Evolutionary conservation across 768 basidiomycete genomes (phyloP), one percentile per base, ranked within the genome.

Genomic region (Tephrocybe rancida): DNA sequence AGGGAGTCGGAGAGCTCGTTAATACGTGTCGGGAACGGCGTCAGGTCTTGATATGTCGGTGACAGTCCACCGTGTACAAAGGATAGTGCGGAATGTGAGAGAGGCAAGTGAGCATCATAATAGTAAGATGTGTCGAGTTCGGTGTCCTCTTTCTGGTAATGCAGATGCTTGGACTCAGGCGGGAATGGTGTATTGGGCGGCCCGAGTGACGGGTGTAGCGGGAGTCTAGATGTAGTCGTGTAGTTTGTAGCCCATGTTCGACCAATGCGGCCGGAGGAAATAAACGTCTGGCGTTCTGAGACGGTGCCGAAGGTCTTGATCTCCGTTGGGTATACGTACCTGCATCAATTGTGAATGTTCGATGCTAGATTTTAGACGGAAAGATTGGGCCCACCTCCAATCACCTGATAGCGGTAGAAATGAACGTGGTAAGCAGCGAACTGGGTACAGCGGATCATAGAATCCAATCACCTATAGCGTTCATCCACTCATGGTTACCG

Each of bases 401-500:
- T 95, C 93, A 55, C 92, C 91, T 84, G 57, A 30, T 29, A 24
- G n/a, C 21, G 21, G 10, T 21, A 50, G 18, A 44, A n/a, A 32
- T 30, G 3, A 37, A 64, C 48, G 54, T 60, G 48, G n/a, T 44
- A n/a, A 50, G 22, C 13, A 44, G 24, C 39, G 48, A 56, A 45
- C 26, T 4, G 32, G 34, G 30, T 21, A 32, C 22, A 32, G 16
- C 56, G n/a, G 34, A 6, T 25, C 21, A 18, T 16, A 18, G 10
- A 24, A 29, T 29, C 69, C 19, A 21, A 62, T 65, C 60, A 87
- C 89, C 89, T 54, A 92, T 86, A 13, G 82, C 85, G 59, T 95
- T 95, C 93, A 98, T 97, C 78, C 88, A 87, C 68, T 98, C 97
- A 61, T 99, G 97, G 67, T 99, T 99, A 22, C 97, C 97, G 29